These are phyloP conservation scores for Trypanosomatidae sp. DNA, from an alignment of 208 protist genomes.

Conservation along the genomic window DNA sequence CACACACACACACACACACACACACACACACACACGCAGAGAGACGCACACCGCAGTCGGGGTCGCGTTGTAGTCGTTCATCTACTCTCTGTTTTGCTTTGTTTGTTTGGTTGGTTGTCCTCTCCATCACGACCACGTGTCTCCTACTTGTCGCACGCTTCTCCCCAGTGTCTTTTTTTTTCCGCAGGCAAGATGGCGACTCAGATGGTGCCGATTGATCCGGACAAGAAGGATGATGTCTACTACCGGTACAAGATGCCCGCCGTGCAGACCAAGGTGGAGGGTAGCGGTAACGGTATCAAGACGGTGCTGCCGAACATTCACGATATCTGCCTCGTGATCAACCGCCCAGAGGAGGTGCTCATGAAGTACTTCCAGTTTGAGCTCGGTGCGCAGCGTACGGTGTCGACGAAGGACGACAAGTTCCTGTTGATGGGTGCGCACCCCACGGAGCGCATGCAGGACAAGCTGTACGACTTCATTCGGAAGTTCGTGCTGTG, in stretches of 20 bases:
- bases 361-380: slow-evolving; percentile 92
- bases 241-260: slow-evolving; percentile 96
- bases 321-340: slow-evolving; percentile 84
- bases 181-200: slow-evolving; percentile 48
- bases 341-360: slow-evolving; percentile 88
- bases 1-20: not conserved
- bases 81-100: not conserved
- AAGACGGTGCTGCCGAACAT: slow-evolving; percentile 95
- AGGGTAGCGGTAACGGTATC: slow-evolving; percentile 94
- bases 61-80: not conserved
- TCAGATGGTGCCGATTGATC: slow-evolving; percentile 86
- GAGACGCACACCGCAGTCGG: not conserved
- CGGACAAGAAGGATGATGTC: slow-evolving; percentile 84
- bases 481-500: slow-evolving; percentile 87
- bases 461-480: slow-evolving; percentile 87
- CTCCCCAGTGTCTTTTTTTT: not conserved
- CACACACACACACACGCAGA: not conserved
- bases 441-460: slow-evolving; percentile 74
- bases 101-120: not conserved
- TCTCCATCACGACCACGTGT: too few relatives aligned
- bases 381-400: slow-evolving; percentile 83
- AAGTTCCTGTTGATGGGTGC: slow-evolving; percentile 91
- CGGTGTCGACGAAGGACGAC: slow-evolving; percentile 77
- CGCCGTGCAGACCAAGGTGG: slow-evolving; percentile 86
- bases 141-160: not conserved